Evolutionary conservation across 2,329 filamentous ascomycete species (phyloP).

Genomic region (Cryphonectria radicalis): DNA sequence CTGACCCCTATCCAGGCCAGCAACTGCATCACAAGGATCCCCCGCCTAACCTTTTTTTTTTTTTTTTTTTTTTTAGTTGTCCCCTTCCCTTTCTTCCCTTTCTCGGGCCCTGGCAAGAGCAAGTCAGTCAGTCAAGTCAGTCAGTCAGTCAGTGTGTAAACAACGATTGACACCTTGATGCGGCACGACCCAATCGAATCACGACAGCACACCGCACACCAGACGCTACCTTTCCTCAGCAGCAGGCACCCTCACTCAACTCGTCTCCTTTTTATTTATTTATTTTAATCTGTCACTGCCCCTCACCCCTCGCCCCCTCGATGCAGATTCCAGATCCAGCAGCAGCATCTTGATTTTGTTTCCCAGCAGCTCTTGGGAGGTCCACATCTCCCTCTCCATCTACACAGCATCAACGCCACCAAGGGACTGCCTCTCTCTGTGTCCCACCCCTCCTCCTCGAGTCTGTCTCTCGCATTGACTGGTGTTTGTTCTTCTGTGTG

Average conservation of each 20-base stretch:
- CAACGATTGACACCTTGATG: neutral
- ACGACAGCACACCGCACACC: conserved; percentile 13
- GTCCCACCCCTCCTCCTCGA: neutral
- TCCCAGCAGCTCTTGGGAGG: too few species aligned
- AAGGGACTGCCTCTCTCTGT: neutral
- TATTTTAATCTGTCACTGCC: too few species aligned
- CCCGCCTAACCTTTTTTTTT: neutral
- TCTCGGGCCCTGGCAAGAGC: neutral
- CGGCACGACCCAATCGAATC: conserved; percentile 1
- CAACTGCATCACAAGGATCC: neutral
- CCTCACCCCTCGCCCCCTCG: neutral
- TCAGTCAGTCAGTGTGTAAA: neutral
- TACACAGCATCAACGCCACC: neutral
- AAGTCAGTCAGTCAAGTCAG: neutral
- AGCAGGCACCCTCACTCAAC: neutral
- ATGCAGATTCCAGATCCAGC: too few species aligned
- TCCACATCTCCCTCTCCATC: too few species aligned
- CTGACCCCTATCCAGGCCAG: neutral
- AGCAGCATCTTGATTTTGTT: too few species aligned
- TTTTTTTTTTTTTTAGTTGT: too few species aligned
- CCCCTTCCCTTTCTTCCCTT: neutral
- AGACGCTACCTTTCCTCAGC: neutral
- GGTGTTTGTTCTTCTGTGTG: conserved; percentile 17
- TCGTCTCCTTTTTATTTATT: neutral
- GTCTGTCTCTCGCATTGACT: conserved; percentile 15